Conservation (phyloP, 768 basidiomycete genomes). For the Lyophyllum semitale region DNA sequence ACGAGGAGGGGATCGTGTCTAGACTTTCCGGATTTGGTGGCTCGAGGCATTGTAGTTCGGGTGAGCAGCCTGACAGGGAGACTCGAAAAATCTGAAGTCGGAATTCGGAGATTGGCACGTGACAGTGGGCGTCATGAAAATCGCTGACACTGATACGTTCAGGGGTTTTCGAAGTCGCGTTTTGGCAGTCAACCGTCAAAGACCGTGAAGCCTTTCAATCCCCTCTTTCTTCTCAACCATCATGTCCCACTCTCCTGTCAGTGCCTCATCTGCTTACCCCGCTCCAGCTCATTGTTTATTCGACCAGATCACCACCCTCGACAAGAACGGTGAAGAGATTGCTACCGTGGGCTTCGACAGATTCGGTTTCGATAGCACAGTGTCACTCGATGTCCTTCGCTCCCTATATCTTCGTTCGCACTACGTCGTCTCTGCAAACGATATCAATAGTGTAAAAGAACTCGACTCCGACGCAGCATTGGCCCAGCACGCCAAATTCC, state of each 20-base stretch:
- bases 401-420: conserved; percentile 87
- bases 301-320: conserved; percentile 60
- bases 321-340: conserved; percentile 77
- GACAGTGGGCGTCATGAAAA: neutral
- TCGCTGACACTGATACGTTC: neutral
- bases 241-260: conserved; percentile 26
- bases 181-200: conserved; percentile 2
- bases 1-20: conserved; percentile 88
- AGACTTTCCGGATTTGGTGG: conserved; percentile 53
- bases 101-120: conserved; percentile 4
- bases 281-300: conserved; percentile 14
- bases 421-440: conserved; percentile 54
- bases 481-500: conserved; percentile 54
- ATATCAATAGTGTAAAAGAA: conserved; percentile 31
- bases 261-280: conserved; percentile 11
- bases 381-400: conserved; percentile 77
- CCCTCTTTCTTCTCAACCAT: conserved; percentile 15
- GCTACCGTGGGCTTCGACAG: conserved; percentile 78
- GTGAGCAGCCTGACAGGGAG: conserved; percentile 3
- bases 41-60: conserved; percentile 59
- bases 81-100: conserved; percentile 15
- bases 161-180: conserved; percentile 2
- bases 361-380: conserved; percentile 90
- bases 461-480: conserved; percentile 43
- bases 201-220: conserved; percentile 10